Percentiles rank a stretch among this genome's conserved stretches.
Conservation (phyloP, 176 grass and related monocot genomes). For the Carex scoparia region DNA sequence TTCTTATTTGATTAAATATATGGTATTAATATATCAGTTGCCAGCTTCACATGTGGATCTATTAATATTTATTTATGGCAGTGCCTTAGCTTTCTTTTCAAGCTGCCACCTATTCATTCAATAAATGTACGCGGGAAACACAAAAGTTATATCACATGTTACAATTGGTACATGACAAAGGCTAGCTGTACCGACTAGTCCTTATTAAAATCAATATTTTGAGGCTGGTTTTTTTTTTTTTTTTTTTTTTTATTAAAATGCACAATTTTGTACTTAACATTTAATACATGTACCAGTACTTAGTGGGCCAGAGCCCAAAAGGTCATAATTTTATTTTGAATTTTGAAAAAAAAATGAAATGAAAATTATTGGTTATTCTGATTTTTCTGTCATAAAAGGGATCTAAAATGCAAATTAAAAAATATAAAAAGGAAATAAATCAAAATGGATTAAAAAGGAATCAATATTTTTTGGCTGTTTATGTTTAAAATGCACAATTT, state of each 20-base stretch:
- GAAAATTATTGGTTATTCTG: neutral
- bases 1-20: neutral
- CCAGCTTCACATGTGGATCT: slow-evolving; percentile 15
- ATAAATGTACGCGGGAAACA: neutral
- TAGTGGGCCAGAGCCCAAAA: neutral
- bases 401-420: too few relatives aligned
- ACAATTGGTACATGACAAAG: neutral
- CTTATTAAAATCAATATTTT: neutral
- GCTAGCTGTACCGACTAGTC: neutral
- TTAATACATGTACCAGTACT: neutral
- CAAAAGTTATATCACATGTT: neutral
- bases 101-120: neutral
- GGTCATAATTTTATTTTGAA: neutral
- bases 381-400: too few relatives aligned
- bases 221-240: neutral
- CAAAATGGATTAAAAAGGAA: too few relatives aligned
- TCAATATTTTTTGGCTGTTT: too few relatives aligned
- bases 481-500: too few relatives aligned
- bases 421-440: too few relatives aligned
- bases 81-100: neutral
- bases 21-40: neutral
- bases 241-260: neutral
- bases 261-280: neutral
- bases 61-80: slow-evolving; percentile 8
- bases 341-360: neutral